These are phyloP conservation scores for Kodamaea ohmeri DNA, from an alignment of 1,139 yeast genomes.

Conservation along the genomic window DNA sequence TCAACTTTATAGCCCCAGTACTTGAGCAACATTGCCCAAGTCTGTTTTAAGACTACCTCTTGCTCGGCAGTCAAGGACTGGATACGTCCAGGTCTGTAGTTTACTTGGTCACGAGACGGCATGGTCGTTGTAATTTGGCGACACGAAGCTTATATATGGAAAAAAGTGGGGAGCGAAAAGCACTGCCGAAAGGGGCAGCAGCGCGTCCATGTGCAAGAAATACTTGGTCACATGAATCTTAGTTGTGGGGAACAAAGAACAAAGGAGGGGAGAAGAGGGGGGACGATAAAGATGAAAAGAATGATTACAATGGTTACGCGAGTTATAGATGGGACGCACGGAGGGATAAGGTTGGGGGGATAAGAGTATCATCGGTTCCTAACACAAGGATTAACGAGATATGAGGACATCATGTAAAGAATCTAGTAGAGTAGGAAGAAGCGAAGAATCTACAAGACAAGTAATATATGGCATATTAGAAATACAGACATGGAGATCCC, in stretches of 20 bases:
- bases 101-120: constrained; percentile 15
- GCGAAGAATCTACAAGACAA: no score
- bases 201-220: not conserved
- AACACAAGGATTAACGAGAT: no score
- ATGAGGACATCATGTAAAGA: no score
- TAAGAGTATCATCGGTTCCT: no score
- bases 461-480: no score
- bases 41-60: constrained; percentile 67
- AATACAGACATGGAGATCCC: no score
- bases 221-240: not conserved
- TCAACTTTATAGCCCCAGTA: constrained; percentile 58
- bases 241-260: not conserved
- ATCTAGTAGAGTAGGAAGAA: no score
- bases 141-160: not conserved
- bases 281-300: no score
- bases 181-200: not conserved
- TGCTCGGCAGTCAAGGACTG: constrained; percentile 60
- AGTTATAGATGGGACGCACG: no score
- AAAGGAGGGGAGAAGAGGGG: not conserved
- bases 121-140: constrained; percentile 5
- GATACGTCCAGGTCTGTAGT: constrained; percentile 52
- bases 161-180: constrained; percentile 1
- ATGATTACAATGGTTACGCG: no score
- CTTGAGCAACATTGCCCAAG: constrained; percentile 66
- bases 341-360: no score